These are phyloP conservation scores for Beta vulgaris DNA, from an alignment of 148 eudicot species.

Conservation along the genomic window DNA sequence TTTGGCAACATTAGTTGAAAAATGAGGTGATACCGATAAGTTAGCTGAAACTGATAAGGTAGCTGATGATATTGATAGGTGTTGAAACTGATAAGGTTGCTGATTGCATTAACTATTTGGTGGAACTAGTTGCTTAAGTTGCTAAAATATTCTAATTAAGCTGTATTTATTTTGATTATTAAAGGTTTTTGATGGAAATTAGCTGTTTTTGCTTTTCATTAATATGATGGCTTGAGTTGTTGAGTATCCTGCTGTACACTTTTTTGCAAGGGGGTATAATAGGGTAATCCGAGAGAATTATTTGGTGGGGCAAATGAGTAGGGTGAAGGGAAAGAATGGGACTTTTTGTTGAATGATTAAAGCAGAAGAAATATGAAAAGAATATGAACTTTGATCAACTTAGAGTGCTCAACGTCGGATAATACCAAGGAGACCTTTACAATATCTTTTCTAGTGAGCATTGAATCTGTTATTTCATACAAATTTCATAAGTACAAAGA, in stretches of 20 bases:
- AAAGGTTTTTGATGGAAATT: neutral
- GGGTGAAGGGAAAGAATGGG: neutral
- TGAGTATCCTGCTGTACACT: neutral
- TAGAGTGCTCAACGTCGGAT: neutral
- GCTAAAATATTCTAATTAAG: no score
- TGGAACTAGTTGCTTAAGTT: no score
- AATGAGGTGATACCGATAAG: no score
- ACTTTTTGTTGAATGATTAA: slow-evolving; percentile 1
- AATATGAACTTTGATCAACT: neutral
- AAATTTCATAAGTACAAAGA: neutral
- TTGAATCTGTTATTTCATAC: neutral
- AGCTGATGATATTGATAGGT: no score
- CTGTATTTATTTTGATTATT: neutral
- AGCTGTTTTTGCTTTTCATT: neutral
- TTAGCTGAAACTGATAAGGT: no score
- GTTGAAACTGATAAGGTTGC: no score
- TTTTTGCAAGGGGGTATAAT: neutral
- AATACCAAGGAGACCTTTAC: neutral
- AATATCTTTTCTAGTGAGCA: neutral
- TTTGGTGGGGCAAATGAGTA: neutral
- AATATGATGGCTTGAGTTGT: slow-evolving; percentile 11
- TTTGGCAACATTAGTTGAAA: no score
- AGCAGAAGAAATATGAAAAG: neutral
- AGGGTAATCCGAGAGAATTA: neutral
- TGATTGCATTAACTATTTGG: no score